These are phyloP conservation scores for Sphaerulina vaccinii DNA, from an alignment of 2,329 filamentous ascomycete genomes.

Conservation along the genomic window DNA sequence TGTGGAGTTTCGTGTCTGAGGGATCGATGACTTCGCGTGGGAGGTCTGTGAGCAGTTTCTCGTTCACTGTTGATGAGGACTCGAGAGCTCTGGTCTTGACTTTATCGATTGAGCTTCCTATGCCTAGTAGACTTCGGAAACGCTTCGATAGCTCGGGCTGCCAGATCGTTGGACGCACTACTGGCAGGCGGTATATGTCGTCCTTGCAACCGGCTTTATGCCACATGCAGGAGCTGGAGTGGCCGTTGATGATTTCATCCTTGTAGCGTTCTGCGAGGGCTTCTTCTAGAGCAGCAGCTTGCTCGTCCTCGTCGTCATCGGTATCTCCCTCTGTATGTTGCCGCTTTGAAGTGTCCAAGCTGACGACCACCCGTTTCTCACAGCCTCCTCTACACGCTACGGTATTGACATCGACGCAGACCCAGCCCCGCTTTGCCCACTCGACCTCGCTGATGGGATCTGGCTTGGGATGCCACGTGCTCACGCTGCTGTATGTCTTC, in stretches of 20 bases:
- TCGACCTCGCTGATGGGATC: constrained; percentile 81
- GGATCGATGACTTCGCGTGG: constrained; percentile 28
- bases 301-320: constrained; percentile 43
- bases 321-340: neutral
- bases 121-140: constrained; percentile 29
- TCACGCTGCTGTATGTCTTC: constrained; percentile 85
- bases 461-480: constrained; percentile 91
- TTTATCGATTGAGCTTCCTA: constrained; percentile 31
- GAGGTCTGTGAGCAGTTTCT: constrained; percentile 31
- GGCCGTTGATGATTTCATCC: constrained; percentile 69
- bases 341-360: constrained; percentile 54
- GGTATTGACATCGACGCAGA: constrained; percentile 77
- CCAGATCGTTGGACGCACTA: constrained; percentile 39
- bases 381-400: constrained; percentile 81
- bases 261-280: constrained; percentile 75
- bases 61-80: constrained; percentile 12
- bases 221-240: constrained; percentile 84
- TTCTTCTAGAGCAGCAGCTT: constrained; percentile 50
- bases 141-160: constrained; percentile 36
- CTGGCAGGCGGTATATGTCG: constrained; percentile 61
- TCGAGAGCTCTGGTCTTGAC: constrained; percentile 24
- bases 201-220: constrained; percentile 80
- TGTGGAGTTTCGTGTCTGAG: constrained; percentile 8
- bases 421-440: constrained; percentile 93
- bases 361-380: constrained; percentile 78